Percentiles rank a stretch among this genome's conserved stretches.
phyloP scores from a whole-genome alignment of 768 basidiomycete species.

The Cystofilobasidium ferigula region DNA sequence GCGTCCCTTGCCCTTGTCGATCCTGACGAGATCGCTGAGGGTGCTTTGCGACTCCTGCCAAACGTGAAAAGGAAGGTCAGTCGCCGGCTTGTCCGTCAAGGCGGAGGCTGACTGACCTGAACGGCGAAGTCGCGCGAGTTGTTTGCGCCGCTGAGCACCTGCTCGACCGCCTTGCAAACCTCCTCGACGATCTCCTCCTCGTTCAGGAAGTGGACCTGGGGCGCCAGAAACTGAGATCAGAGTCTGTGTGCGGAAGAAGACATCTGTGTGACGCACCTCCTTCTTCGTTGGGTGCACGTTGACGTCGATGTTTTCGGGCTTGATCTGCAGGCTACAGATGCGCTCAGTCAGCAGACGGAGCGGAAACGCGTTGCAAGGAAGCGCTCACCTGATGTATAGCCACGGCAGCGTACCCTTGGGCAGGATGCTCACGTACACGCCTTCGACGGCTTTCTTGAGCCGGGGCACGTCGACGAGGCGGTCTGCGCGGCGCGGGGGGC shows the following conservation, averaged over 20 bases:
- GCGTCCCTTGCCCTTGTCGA: neutral
- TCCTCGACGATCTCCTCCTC: conserved; percentile 73
- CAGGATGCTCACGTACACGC: conserved; percentile 67
- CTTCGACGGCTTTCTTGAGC: conserved; percentile 78
- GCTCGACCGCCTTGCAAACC: conserved; percentile 62
- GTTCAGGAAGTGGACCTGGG: conserved; percentile 65
- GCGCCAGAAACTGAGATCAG: neutral
- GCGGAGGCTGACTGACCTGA: conserved; percentile 34
- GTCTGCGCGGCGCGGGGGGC: conserved; percentile 48
- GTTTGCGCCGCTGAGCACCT: conserved; percentile 48
- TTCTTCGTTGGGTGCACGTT: conserved; percentile 98
- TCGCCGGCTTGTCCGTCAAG: neutral
- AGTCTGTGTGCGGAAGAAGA: neutral
- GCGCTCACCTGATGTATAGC: conserved; percentile 71
- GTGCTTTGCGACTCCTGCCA: neutral
- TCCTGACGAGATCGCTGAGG: neutral
- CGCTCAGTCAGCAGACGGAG: conserved; percentile 7
- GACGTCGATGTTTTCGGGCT: conserved; percentile 81
- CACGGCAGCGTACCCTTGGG: conserved; percentile 85
- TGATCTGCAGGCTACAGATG: conserved; percentile 56
- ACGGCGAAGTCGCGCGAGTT: conserved; percentile 41
- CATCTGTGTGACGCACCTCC: conserved; percentile 44
- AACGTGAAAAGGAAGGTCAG: neutral
- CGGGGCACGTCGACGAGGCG: conserved; percentile 79
- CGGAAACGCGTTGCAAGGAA: neutral